These are phyloP conservation scores for Musa troglodytarum DNA, from an alignment of 176 grass and related monocot species.

Conservation along the genomic window DNA sequence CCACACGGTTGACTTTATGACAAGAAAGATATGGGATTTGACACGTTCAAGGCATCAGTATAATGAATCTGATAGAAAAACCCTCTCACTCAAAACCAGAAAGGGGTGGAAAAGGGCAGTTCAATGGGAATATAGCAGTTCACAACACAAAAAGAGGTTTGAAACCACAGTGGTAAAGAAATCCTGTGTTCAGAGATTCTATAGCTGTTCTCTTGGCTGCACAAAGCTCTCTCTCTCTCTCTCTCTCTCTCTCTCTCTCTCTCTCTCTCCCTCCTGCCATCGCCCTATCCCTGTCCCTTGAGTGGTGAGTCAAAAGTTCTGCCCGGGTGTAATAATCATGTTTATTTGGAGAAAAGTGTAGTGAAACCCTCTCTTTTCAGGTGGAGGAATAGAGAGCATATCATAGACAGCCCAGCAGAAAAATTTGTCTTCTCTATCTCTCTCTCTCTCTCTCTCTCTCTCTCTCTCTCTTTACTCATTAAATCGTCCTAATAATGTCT, in stretches of 20 bases:
- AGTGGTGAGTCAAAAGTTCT: slow-evolving; percentile 22
- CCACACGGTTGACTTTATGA: background rate
- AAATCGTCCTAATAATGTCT: slow-evolving; percentile 36
- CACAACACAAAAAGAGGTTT: background rate
- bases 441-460: background rate
- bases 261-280: background rate
- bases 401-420: slow-evolving; percentile 19
- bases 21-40: background rate
- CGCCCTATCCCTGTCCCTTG: background rate
- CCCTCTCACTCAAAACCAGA: background rate
- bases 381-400: slow-evolving; percentile 7
- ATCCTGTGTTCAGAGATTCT: slow-evolving; percentile 45
- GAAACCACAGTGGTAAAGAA: slow-evolving; percentile 17
- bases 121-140: background rate
- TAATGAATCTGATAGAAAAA: background rate
- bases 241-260: background rate
- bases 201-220: slow-evolving; percentile 28
- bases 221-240: background rate
- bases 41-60: too few species aligned
- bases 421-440: slow-evolving; percentile 36
- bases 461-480: slow-evolving; percentile 23
- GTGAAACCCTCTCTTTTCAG: slow-evolving; percentile 20
- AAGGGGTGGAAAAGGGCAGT: background rate
- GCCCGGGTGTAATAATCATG: slow-evolving; percentile 15
- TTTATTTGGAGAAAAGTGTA: slow-evolving; percentile 7